These are phyloP conservation scores for Cyathus pygmaeus DNA, from an alignment of 1,284 basidiomycete species.

Conservation along the genomic window DNA sequence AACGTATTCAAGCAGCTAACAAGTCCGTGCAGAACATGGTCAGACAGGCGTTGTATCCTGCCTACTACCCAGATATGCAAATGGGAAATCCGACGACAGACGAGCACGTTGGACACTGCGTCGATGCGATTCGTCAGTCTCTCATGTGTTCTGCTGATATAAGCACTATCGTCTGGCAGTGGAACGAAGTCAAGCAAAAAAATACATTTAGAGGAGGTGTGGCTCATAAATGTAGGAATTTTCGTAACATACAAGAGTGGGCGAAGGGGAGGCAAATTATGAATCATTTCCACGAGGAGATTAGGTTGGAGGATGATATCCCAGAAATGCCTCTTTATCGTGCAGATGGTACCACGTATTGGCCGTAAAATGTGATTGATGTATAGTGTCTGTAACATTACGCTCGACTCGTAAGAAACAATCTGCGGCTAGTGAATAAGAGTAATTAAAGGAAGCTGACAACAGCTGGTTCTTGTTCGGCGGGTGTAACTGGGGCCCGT, in stretches of 20 bases:
- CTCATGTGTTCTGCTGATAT: conserved; percentile 37
- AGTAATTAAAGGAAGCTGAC: too few relatives aligned
- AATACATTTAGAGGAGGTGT: conserved; percentile 7
- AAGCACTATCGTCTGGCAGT: conserved; percentile 31
- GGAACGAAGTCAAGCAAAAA: conserved; percentile 9
- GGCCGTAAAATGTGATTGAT: too few relatives aligned
- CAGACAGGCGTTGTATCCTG: conserved; percentile 32
- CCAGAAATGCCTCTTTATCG: too few relatives aligned
- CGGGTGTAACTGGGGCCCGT: too few relatives aligned
- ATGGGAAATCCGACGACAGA: not conserved
- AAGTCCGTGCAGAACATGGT: conserved; percentile 31
- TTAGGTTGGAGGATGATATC: too few relatives aligned
- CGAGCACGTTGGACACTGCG: conserved; percentile 35
- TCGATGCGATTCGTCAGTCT: conserved; percentile 38
- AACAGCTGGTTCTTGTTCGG: too few relatives aligned
- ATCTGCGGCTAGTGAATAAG: too few relatives aligned
- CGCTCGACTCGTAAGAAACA: too few relatives aligned
- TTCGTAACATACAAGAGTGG: conserved; percentile 19
- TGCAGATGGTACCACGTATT: too few relatives aligned
- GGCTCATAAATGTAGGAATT: conserved; percentile 18
- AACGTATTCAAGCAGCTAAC: not conserved
- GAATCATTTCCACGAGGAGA: too few relatives aligned
- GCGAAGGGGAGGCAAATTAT: conserved; percentile 1
- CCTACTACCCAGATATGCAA: conserved; percentile 22
- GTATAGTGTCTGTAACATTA: too few relatives aligned